phyloP scores from a whole-genome alignment of 1,139 yeast genomes.

The Pichia sp. region DNA sequence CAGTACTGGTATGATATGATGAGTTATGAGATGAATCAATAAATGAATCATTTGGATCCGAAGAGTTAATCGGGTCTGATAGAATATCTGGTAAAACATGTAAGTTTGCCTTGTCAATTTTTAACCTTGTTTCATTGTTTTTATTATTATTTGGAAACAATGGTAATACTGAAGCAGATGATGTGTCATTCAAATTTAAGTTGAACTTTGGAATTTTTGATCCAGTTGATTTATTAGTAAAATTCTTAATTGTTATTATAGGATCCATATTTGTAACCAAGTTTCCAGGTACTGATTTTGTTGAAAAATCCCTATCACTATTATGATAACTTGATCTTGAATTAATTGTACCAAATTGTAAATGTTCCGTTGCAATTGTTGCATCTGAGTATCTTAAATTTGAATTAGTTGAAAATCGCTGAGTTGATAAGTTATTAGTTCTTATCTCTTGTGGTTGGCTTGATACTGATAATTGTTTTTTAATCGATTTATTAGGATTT shows the following conservation, averaged over 20 bases:
- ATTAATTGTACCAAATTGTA: neutral
- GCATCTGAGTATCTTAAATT: constrained; percentile 1
- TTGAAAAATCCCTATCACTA: neutral
- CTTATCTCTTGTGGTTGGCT: neutral
- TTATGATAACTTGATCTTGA: neutral
- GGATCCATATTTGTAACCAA: neutral
- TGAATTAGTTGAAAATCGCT: neutral
- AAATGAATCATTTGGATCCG: neutral
- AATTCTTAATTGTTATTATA: neutral
- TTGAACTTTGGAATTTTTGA: constrained; percentile 1
- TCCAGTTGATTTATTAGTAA: neutral
- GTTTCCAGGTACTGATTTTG: neutral
- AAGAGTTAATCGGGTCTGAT: neutral
- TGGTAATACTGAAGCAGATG: constrained; percentile 5
- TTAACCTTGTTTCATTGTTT: neutral
- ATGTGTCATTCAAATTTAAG: constrained; percentile 7
- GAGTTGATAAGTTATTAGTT: neutral
- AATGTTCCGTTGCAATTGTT: neutral
- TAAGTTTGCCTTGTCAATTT: neutral
- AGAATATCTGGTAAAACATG: neutral
- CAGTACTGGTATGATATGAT: neutral
- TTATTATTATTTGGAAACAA: neutral
- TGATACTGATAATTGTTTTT: neutral
- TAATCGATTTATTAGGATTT: neutral
- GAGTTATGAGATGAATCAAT: neutral